phyloP scores from a whole-genome alignment of 2,329 filamentous ascomycete genomes.

The Alternaria postmessia region DNA sequence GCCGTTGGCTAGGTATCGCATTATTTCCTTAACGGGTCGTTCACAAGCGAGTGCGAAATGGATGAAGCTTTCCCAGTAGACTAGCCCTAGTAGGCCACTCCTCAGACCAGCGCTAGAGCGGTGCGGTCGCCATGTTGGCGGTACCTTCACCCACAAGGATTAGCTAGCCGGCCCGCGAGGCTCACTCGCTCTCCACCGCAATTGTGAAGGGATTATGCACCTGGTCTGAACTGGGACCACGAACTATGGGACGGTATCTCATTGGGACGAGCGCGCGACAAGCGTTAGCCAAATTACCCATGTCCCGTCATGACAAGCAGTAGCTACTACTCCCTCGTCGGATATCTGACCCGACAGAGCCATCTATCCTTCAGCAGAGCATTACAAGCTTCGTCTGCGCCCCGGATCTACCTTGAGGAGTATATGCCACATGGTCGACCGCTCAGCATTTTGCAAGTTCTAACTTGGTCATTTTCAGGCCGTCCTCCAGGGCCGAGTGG shows the following conservation, averaged over 20 bases:
- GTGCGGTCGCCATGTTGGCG: slow-evolving; percentile 42
- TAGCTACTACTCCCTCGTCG: slow-evolving; percentile 29
- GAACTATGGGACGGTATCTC: slow-evolving; percentile 33
- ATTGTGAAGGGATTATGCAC: slow-evolving; percentile 48
- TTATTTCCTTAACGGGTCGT: slow-evolving; percentile 25
- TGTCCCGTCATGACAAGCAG: slow-evolving; percentile 22
- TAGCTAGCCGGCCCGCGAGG: slow-evolving; percentile 40
- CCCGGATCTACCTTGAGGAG: slow-evolving; percentile 34
- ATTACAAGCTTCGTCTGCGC: slow-evolving; percentile 42
- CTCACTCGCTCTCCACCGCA: slow-evolving; percentile 46
- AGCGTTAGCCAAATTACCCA: slow-evolving; percentile 35
- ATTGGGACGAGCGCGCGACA: slow-evolving; percentile 35
- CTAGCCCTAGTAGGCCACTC: slow-evolving; percentile 35
- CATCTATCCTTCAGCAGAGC: slow-evolving; percentile 28
- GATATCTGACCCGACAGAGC: slow-evolving; percentile 29
- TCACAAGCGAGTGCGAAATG: slow-evolving; percentile 18
- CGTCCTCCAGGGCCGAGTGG: slow-evolving; percentile 40
- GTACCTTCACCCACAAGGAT: slow-evolving; percentile 40
- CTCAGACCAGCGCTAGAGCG: slow-evolving; percentile 35
- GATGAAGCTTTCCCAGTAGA: slow-evolving; percentile 33
- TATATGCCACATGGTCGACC: slow-evolving; percentile 21
- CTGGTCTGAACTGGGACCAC: slow-evolving; percentile 36
- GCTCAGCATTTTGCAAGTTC: slow-evolving; percentile 27
- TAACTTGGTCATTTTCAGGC: slow-evolving; percentile 41
- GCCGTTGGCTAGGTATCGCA: slow-evolving; percentile 20